phyloP scores from a whole-genome alignment of 768 basidiomycete species.

The Exidia glandulosa region DNA sequence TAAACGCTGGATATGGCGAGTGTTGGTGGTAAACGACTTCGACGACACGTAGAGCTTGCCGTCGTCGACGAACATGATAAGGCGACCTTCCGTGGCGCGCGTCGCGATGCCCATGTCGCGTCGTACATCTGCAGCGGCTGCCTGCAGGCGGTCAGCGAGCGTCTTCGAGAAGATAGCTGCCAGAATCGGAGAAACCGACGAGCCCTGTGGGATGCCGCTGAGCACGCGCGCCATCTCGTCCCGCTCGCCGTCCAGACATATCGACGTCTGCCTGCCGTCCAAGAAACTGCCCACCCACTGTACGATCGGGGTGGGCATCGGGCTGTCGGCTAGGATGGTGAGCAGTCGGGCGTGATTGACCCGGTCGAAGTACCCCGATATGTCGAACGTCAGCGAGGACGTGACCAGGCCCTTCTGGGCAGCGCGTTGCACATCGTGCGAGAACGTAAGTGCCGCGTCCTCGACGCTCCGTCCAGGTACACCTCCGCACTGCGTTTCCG shows the following conservation, averaged over 20 bases:
- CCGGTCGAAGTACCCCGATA: background rate
- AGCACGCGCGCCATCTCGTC: too few species aligned
- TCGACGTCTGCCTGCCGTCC: background rate
- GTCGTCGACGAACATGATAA: too few species aligned
- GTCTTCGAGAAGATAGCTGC: background rate
- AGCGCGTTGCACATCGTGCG: background rate
- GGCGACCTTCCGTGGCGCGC: too few species aligned
- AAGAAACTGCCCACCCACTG: background rate
- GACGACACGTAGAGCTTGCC: too few species aligned
- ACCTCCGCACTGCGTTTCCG: background rate
- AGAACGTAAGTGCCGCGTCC: background rate
- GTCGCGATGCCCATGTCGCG: too few species aligned
- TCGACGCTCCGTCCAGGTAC: background rate
- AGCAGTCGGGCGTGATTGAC: conserved; percentile 2
- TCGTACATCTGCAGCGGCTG: too few species aligned
- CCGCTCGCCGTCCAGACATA: background rate
- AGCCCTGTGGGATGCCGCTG: background rate
- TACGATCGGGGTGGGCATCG: background rate
- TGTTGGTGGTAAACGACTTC: too few species aligned
- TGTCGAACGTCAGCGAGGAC: background rate
- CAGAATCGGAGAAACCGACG: background rate
- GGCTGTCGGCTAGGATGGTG: background rate
- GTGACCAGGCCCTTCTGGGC: background rate
- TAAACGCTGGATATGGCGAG: too few species aligned
- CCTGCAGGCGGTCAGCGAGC: too few species aligned